Percentiles rank a stretch among this genome's conserved stretches.
phyloP scores from a whole-genome alignment of 202 grass and related monocot genomes.

The Elaeis oleifera region DNA sequence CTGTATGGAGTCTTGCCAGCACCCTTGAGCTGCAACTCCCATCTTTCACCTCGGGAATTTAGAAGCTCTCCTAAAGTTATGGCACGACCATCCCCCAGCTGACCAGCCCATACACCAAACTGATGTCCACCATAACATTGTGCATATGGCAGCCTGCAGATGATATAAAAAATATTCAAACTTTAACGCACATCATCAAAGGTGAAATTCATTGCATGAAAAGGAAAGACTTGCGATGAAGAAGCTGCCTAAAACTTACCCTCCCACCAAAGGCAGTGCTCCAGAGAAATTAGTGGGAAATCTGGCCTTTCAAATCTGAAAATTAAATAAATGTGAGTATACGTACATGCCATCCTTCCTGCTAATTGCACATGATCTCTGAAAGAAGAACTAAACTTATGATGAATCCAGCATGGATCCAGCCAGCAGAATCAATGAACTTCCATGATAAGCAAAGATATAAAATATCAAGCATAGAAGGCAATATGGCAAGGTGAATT shows the following conservation, averaged over 20 bases:
- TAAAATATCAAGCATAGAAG: too few relatives aligned
- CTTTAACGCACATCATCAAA: too few relatives aligned
- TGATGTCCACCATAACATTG: conserved; percentile 98
- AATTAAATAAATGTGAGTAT: conserved; percentile 11
- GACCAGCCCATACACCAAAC: conserved; percentile 93
- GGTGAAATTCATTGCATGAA: too few relatives aligned
- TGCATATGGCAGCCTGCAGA: conserved; percentile 63
- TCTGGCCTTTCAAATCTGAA: conserved; percentile 79
- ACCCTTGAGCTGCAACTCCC: conserved; percentile 97
- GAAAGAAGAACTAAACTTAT: background rate
- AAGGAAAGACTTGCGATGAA: conserved; percentile 1
- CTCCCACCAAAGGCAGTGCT: conserved; percentile 62
- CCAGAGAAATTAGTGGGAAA: conserved; percentile 74
- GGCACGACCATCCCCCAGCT: conserved; percentile 83
- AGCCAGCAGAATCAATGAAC: too few relatives aligned
- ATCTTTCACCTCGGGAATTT: conserved; percentile 76
- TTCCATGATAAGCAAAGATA: too few relatives aligned
- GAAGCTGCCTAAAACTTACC: conserved; percentile 31
- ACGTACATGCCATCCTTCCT: background rate
- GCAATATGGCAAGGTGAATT: too few relatives aligned
- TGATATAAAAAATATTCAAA: background rate
- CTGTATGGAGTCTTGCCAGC: conserved; percentile 92
- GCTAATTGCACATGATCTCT: background rate
- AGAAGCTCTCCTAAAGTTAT: conserved; percentile 83
- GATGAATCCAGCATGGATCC: too few relatives aligned